Percentiles rank a stretch among this genome's conserved stretches.
Conservation (phyloP, 805 yeast genomes). For the Saccharomycopsis fermentans region DNA sequence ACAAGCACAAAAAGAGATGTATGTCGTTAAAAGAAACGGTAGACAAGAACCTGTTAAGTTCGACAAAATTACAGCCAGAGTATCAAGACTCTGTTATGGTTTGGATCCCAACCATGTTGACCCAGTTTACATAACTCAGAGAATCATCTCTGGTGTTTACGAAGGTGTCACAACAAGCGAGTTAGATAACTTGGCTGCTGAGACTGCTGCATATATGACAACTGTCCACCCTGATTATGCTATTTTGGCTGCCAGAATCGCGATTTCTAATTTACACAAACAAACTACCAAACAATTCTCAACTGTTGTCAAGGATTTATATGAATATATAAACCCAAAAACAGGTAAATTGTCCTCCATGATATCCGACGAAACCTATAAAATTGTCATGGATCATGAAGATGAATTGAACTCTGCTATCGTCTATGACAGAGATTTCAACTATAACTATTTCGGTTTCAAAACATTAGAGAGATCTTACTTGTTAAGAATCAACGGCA, state of each 20-base stretch:
- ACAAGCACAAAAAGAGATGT: constrained; percentile 36
- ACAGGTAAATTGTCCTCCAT: constrained; percentile 58
- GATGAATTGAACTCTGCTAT: constrained; percentile 65
- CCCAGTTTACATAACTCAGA: constrained; percentile 91
- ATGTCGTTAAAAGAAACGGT: constrained; percentile 86
- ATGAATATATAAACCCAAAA: constrained; percentile 71
- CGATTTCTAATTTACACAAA: constrained; percentile 88
- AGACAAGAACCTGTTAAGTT: constrained; percentile 90
- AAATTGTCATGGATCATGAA: constrained; percentile 52
- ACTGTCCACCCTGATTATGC: constrained; percentile 98
- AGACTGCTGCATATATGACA: constrained; percentile 96
- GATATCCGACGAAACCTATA: constrained; percentile 57
- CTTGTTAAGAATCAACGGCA: constrained; percentile 51
- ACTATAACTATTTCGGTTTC: constrained; percentile 77
- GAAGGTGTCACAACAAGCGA: constrained; percentile 95
- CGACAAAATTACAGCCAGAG: constrained; percentile 93
- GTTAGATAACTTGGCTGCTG: constrained; percentile 78
- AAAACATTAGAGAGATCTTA: constrained; percentile 88
- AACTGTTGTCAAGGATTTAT: constrained; percentile 62
- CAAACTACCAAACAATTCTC: constrained; percentile 85
- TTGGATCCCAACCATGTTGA: constrained; percentile 87
- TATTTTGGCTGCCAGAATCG: constrained; percentile 87
- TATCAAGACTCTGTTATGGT: constrained; percentile 89
- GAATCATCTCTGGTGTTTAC: constrained; percentile 92
- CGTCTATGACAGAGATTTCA: constrained; percentile 67